These are phyloP conservation scores for Colletotrichum spinosum DNA, from an alignment of 2,329 filamentous ascomycete species.

Conservation along the genomic window DNA sequence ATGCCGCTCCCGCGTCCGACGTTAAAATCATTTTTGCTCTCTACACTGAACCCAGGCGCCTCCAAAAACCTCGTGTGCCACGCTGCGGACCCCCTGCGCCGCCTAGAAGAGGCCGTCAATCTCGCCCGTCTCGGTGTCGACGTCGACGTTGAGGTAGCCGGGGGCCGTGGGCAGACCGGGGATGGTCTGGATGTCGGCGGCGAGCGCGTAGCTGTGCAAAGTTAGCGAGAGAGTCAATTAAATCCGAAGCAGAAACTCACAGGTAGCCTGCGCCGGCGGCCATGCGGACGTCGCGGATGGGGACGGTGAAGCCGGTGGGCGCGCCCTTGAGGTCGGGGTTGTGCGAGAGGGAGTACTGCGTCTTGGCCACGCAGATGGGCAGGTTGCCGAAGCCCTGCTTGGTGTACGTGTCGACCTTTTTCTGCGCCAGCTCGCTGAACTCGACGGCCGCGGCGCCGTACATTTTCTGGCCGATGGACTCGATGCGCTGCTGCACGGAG, in stretches of 20 bases:
- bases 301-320: conserved; percentile 92
- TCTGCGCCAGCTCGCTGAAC: conserved; percentile 93
- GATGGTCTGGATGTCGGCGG: conserved; percentile 98
- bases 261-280: conserved; percentile 94
- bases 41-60: conserved; percentile 4
- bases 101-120: conserved; percentile 88
- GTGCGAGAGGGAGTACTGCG: conserved; percentile 95
- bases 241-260: conserved; percentile 59
- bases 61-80: background rate
- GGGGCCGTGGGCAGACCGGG: conserved; percentile 94
- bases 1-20: conserved; percentile 23
- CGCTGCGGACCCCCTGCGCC: background rate
- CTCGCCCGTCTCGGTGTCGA: conserved; percentile 84
- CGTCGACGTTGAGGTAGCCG: conserved; percentile 94
- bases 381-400: conserved; percentile 92
- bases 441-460: conserved; percentile 92
- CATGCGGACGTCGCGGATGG: conserved; percentile 93
- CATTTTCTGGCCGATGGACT: conserved; percentile 91
- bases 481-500: conserved; percentile 88
- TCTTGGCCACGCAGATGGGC: conserved; percentile 98
- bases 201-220: conserved; percentile 80
- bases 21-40: conserved; percentile 7
- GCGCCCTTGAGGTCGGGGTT: conserved; percentile 95
- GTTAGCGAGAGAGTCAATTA: conserved; percentile 50
- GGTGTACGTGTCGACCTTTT: conserved; percentile 96